phyloP scores from a whole-genome alignment of 2,329 filamentous ascomycete genomes.

The Cladosporium cucumerinum region DNA sequence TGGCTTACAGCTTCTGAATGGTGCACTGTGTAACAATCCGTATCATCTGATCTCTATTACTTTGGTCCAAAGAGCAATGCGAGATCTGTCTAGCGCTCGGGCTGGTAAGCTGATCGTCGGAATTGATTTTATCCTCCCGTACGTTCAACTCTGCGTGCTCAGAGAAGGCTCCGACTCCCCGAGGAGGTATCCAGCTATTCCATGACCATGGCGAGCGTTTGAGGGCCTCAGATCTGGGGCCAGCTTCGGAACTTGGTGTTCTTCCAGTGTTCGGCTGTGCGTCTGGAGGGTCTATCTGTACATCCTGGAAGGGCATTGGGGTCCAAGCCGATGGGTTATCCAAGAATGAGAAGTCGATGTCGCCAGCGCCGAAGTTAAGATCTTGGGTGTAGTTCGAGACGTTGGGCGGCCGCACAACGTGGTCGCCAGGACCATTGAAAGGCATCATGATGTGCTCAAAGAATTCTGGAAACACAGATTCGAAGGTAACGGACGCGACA shows the following conservation, averaged over 20 bases:
- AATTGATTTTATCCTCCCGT: slow-evolving; percentile 22
- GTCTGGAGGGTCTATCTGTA: neutral
- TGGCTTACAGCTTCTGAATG: slow-evolving; percentile 9
- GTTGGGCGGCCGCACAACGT: slow-evolving; percentile 21
- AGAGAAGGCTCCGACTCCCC: slow-evolving; percentile 22
- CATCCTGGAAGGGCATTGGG: slow-evolving; percentile 1
- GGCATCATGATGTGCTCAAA: slow-evolving; percentile 32
- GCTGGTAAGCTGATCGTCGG: slow-evolving; percentile 26
- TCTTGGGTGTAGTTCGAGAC: slow-evolving; percentile 29
- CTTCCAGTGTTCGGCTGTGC: neutral
- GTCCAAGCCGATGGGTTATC: slow-evolving; percentile 16
- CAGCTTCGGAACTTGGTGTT: slow-evolving; percentile 13
- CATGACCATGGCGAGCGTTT: slow-evolving; percentile 27
- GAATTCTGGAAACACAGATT: slow-evolving; percentile 28
- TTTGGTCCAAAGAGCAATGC: slow-evolving; percentile 24
- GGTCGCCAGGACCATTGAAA: slow-evolving; percentile 8
- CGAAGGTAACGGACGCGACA: slow-evolving; percentile 1
- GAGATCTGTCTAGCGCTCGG: slow-evolving; percentile 20
- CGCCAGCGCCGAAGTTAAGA: slow-evolving; percentile 21
- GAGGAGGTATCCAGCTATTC: slow-evolving; percentile 28
- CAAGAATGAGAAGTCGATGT: slow-evolving; percentile 29
- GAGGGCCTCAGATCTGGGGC: slow-evolving; percentile 25
- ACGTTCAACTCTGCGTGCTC: slow-evolving; percentile 28
- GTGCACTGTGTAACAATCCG: slow-evolving; percentile 24
- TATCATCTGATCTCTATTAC: slow-evolving; percentile 29